Evolutionary conservation across 306 rosid species (phyloP).

Genomic region (Spatholobus suberectus): DNA sequence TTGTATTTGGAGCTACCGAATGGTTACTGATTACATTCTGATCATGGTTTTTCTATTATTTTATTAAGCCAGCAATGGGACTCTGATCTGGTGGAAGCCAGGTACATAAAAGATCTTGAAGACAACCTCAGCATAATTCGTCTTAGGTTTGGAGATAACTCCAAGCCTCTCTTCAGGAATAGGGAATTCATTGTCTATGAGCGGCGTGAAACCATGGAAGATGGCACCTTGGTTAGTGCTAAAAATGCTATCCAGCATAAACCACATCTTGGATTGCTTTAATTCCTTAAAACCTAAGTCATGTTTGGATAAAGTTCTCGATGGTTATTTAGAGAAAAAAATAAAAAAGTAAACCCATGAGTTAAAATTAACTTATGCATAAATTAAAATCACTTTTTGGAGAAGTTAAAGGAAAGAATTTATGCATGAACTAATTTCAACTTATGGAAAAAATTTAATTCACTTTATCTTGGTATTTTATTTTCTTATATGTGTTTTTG

Average conservation of each 20-base stretch:
- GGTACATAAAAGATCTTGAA: slow-evolving; percentile 72
- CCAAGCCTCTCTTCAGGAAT: slow-evolving; percentile 81
- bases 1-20: neutral
- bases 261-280: neutral
- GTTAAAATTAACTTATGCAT: no score
- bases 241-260: neutral
- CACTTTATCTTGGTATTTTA: no score
- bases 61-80: slow-evolving; percentile 85
- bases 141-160: slow-evolving; percentile 80
- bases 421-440: no score
- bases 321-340: no score
- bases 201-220: slow-evolving; percentile 90
- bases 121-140: slow-evolving; percentile 83
- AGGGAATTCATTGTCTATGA: slow-evolving; percentile 90
- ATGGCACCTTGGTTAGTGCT: slow-evolving; percentile 78
- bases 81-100: slow-evolving; percentile 86
- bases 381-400: no score
- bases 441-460: no score
- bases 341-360: no score
- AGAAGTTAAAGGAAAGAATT: no score
- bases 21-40: neutral
- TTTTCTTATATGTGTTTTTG: no score
- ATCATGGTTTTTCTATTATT: neutral
- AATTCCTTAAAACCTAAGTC: neutral
- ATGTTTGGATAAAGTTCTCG: neutral